phyloP scores from a whole-genome alignment of 768 basidiomycete species.

The Leucocoprinus birnbaumii region DNA sequence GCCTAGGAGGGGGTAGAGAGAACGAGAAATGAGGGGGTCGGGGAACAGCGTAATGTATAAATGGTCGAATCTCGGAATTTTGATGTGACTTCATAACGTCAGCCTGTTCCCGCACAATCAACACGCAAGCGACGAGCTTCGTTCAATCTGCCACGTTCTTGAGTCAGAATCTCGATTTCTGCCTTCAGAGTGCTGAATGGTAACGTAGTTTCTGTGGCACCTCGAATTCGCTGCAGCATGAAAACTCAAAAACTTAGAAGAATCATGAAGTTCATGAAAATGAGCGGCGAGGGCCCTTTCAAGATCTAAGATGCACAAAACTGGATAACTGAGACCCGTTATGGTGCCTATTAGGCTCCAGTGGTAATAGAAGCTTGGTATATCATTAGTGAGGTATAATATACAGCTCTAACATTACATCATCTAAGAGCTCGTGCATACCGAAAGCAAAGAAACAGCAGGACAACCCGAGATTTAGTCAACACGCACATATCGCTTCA shows the following conservation, averaged over 20 bases:
- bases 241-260: no score
- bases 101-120: neutral
- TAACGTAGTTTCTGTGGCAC: neutral
- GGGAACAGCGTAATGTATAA: neutral
- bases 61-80: neutral
- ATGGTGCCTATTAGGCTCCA: no score
- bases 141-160: no score
- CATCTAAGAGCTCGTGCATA: neutral
- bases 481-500: constrained; percentile 22
- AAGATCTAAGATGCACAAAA: no score
- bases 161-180: no score
- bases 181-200: no score
- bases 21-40: neutral
- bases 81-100: neutral
- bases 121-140: neutral
- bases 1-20: neutral
- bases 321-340: no score
- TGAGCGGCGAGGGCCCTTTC: no score
- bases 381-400: no score
- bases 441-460: neutral
- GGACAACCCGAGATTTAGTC: neutral
- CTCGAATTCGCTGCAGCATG: no score
- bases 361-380: no score
- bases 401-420: neutral
- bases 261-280: no score